Percentiles rank a stretch among this genome's conserved stretches.
These are phyloP conservation scores for Typha latifolia DNA, from an alignment of 176 grass and related monocot species.

Conservation along the genomic window DNA sequence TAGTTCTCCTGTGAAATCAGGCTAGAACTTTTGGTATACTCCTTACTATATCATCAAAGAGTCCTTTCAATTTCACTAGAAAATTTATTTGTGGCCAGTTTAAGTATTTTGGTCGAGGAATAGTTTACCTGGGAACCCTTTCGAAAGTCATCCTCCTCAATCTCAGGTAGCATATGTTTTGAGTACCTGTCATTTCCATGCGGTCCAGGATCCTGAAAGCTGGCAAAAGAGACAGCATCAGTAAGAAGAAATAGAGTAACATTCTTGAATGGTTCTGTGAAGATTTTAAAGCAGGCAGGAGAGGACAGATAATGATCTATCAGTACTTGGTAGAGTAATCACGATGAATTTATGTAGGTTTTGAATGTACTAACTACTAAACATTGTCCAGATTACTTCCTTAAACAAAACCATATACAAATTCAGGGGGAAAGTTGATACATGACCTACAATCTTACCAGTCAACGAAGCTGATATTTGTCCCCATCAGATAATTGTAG, in stretches of 20 bases:
- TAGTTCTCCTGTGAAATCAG: too few relatives aligned
- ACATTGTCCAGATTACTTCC: neutral
- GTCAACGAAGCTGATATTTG: conserved; percentile 79
- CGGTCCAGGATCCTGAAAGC: conserved; percentile 92
- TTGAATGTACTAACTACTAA: neutral
- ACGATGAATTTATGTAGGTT: neutral
- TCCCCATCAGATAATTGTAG: conserved; percentile 92
- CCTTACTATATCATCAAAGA: too few relatives aligned
- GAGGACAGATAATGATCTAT: neutral
- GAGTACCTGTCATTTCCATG: conserved; percentile 94
- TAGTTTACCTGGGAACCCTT: conserved; percentile 87
- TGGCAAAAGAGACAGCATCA: conserved; percentile 32
- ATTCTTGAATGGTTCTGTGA: conserved; percentile 4
- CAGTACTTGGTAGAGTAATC: neutral
- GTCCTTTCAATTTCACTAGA: too few relatives aligned
- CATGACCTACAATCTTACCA: conserved; percentile 37
- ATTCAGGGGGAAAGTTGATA: neutral
- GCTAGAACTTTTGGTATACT: too few relatives aligned
- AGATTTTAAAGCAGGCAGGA: neutral
- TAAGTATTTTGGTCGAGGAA: conserved; percentile 3
- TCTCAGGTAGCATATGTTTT: conserved; percentile 68
- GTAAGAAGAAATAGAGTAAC: conserved; percentile 15
- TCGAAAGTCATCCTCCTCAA: conserved; percentile 75
- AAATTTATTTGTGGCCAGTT: neutral
- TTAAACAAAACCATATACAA: conserved; percentile 10